These are phyloP conservation scores for Ceriops decandra DNA, from an alignment of 345 rosid genomes.

Conservation along the genomic window DNA sequence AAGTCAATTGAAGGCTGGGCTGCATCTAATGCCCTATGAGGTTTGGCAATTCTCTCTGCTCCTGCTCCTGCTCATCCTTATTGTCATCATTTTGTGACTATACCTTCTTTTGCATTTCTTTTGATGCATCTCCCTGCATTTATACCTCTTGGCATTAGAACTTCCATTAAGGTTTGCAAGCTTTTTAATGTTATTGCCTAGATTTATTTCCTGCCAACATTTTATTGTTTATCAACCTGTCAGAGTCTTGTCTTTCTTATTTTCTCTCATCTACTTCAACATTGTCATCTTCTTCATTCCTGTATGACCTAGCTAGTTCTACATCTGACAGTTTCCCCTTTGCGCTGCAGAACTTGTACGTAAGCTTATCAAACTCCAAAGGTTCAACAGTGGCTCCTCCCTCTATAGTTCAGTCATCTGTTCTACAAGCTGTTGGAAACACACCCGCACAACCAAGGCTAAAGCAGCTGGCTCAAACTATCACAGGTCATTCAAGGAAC, in stretches of 20 bases:
- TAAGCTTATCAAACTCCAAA: constrained; percentile 57
- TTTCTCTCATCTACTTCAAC: too few relatives aligned
- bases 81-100: background rate
- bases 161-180: too few relatives aligned
- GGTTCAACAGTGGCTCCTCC: constrained; percentile 86
- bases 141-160: background rate
- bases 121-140: background rate
- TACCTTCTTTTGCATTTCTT: background rate
- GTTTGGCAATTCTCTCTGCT: constrained; percentile 32
- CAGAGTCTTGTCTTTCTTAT: too few relatives aligned
- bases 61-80: too few relatives aligned
- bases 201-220: too few relatives aligned
- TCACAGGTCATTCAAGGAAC: constrained; percentile 67
- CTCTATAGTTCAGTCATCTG: constrained; percentile 64
- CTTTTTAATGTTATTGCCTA: too few relatives aligned
- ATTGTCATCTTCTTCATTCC: too few relatives aligned
- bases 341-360: constrained; percentile 66
- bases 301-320: background rate
- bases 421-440: constrained; percentile 67
- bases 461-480: constrained; percentile 85
- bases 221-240: background rate
- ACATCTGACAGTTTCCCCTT: constrained; percentile 11
- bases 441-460: constrained; percentile 54
- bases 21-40: constrained; percentile 67
- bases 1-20: constrained; percentile 75